Evolutionary conservation across 2,329 filamentous ascomycete genomes (phyloP).

Genomic region (Ceratocystis ficicola): DNA sequence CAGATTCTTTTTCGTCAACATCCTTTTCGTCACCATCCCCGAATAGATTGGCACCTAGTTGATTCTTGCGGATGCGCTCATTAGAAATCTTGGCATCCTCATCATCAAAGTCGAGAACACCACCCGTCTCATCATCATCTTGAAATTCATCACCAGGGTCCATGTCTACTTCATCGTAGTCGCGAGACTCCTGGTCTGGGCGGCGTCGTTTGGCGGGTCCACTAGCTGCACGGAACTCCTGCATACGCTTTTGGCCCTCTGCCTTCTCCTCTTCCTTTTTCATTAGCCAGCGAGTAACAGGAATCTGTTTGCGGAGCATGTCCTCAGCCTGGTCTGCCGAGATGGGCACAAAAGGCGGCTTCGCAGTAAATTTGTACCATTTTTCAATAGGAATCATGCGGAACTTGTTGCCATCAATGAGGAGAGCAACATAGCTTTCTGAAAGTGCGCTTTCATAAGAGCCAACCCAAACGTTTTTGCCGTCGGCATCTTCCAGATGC

Average conservation of each 20-base stretch:
- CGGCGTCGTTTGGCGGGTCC: conserved; percentile 18
- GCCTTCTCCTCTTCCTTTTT: conserved; percentile 47
- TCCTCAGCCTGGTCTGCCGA: conserved; percentile 77
- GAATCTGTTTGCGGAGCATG: conserved; percentile 65
- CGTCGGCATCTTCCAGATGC: conserved; percentile 94
- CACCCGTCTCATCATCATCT: conserved; percentile 70
- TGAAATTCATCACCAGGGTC: conserved; percentile 61
- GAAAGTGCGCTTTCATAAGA: conserved; percentile 83
- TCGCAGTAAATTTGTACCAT: conserved; percentile 79
- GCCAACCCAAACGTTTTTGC: conserved; percentile 87
- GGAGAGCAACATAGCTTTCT: conserved; percentile 67
- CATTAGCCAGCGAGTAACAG: conserved; percentile 71
- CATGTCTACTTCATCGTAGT: conserved; percentile 58
- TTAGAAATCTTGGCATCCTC: conserved; percentile 65
- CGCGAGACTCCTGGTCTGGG: conserved; percentile 28
- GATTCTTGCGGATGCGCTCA: conserved; percentile 62
- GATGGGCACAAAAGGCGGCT: conserved; percentile 65
- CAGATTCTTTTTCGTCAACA: conserved; percentile 61
- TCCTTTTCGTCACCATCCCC: conserved; percentile 55
- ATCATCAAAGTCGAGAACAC: conserved; percentile 66
- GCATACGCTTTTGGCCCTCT: conserved; percentile 44
- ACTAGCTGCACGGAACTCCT: conserved; percentile 32
- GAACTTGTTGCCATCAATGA: conserved; percentile 58
- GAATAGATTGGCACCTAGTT: conserved; percentile 79
- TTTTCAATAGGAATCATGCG: conserved; percentile 87